A percentile compares a stretch with the other conserved stretches of the same genome.
These are phyloP conservation scores for Cornus florida DNA, from an alignment of 148 eudicot genomes.

Conservation along the genomic window DNA sequence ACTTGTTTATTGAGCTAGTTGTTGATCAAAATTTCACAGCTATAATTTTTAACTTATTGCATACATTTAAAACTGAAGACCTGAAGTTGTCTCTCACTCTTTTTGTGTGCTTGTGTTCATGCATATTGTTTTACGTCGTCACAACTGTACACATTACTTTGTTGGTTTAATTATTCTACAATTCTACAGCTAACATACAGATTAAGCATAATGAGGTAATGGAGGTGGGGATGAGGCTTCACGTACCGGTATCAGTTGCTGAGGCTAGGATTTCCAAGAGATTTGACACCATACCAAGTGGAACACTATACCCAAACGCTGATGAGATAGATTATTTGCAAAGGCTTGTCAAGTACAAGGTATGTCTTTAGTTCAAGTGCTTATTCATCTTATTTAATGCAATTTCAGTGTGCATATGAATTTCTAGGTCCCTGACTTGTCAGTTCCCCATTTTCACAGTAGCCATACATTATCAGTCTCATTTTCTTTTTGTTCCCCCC, in stretches of 20 bases:
- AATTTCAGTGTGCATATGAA: background rate
- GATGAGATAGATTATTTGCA: constrained; percentile 87
- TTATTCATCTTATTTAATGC: background rate
- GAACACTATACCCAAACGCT: constrained; percentile 87
- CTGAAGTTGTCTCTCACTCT: background rate
- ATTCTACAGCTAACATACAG: constrained; percentile 60
- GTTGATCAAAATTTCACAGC: background rate
- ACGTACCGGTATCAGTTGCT: constrained; percentile 77
- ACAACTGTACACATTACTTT: constrained; percentile 12
- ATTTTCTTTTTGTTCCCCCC: background rate
- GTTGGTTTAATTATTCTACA: constrained; percentile 47
- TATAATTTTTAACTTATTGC: background rate
- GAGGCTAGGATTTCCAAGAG: constrained; percentile 81
- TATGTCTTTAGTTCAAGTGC: constrained; percentile 11
- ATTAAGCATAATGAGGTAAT: constrained; percentile 77
- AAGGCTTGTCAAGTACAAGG: constrained; percentile 95
- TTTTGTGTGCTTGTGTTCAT: constrained; percentile 2
- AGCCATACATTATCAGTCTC: background rate
- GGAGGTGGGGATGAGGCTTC: constrained; percentile 66
- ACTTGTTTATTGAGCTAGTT: background rate
- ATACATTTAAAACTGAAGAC: background rate
- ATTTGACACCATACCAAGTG: constrained; percentile 85
- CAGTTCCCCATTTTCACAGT: background rate
- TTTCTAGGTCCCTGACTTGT: background rate
- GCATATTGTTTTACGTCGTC: background rate